Conservation (phyloP, 352 stramenopile species). For the Hyphochytrium catenoides region DNA sequence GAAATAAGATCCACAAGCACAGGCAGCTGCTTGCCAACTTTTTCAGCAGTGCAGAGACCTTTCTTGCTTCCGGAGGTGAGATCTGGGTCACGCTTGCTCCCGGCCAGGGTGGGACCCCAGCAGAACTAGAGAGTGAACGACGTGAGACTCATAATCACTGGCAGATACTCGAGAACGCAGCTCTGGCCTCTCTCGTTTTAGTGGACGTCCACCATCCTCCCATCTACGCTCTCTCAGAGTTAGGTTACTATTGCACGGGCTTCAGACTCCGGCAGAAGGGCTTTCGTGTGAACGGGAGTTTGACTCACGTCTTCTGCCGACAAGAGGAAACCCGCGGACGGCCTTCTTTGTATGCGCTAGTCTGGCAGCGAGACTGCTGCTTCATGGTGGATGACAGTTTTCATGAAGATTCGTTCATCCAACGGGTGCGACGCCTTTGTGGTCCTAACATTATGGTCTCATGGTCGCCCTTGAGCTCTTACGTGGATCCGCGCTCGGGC, state of each 20-base stretch:
- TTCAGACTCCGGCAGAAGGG: constrained; percentile 40
- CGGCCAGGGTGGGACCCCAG: constrained; percentile 41
- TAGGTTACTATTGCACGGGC: constrained; percentile 52
- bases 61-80: constrained; percentile 24
- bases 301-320: constrained; percentile 37
- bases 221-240: constrained; percentile 19
- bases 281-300: constrained; percentile 33
- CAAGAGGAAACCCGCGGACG: no score
- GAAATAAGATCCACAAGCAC: constrained; percentile 57
- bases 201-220: constrained; percentile 31
- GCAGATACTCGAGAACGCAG: constrained; percentile 41
- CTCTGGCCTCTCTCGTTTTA: constrained; percentile 22
- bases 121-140: constrained; percentile 23
- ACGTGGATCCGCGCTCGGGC: no score
- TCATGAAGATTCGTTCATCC: no score
- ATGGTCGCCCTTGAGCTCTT: no score
- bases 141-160: constrained; percentile 38
- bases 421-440: no score
- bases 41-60: constrained; percentile 27
- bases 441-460: no score
- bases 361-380: no score
- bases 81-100: constrained; percentile 53
- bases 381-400: no score
- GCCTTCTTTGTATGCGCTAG: no score
- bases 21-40: constrained; percentile 43